Evolutionary conservation across 768 basidiomycete species (phyloP).

Genomic region (Tephrocybe sp.): DNA sequence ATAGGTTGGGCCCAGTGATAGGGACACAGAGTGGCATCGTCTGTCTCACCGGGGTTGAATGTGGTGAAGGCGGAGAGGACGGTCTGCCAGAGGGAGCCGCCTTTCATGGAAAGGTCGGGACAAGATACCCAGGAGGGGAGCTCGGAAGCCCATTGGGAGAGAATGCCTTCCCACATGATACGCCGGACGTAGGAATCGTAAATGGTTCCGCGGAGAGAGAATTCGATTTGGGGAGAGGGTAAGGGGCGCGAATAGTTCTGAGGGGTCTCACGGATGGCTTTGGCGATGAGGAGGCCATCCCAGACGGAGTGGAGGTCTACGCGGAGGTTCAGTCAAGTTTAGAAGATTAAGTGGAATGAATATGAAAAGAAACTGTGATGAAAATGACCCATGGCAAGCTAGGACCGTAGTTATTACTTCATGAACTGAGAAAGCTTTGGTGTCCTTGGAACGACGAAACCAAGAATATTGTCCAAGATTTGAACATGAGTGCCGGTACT

Average conservation of each 20-base stretch:
- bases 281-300: conserved; percentile 81
- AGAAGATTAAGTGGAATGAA: background rate
- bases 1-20: conserved; percentile 74
- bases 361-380: too few relatives aligned
- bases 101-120: conserved; percentile 6
- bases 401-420: too few relatives aligned
- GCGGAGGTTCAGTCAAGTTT: background rate
- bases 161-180: conserved; percentile 81
- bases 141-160: conserved; percentile 63
- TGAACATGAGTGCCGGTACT: conserved; percentile 21
- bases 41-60: conserved; percentile 29
- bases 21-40: conserved; percentile 68
- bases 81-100: conserved; percentile 26
- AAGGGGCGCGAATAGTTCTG: conserved; percentile 77
- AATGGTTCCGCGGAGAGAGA: conserved; percentile 68
- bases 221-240: conserved; percentile 64
- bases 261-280: conserved; percentile 70
- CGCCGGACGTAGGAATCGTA: conserved; percentile 88
- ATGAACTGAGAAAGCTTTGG: too few relatives aligned
- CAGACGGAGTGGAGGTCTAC: conserved; percentile 83
- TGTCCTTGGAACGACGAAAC: too few relatives aligned
- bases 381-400: too few relatives aligned
- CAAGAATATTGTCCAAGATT: background rate
- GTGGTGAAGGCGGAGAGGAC: conserved; percentile 16
- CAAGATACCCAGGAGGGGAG: conserved; percentile 67